Evolutionary conservation across 139 green algal species (phyloP).

Genomic region (Picochlorum sp.): DNA sequence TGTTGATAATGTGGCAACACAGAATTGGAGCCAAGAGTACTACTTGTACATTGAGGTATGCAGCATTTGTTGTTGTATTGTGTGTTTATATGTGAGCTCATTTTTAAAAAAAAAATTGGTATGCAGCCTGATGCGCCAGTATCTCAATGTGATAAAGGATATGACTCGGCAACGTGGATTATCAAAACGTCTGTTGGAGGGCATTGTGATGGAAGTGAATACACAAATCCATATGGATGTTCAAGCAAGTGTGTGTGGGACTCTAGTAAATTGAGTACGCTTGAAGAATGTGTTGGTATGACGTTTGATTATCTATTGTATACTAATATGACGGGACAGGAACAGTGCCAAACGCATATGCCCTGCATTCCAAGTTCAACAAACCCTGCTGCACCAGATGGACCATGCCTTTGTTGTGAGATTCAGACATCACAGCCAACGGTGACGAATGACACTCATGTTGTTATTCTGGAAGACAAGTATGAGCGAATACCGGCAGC

Average conservation of each 20-base stretch:
- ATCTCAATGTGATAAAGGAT: conserved; percentile 27
- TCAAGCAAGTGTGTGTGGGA: conserved; percentile 20
- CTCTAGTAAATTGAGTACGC: not conserved
- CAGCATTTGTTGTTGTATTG: not conserved
- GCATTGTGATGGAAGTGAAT: conserved; percentile 18
- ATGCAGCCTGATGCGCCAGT: conserved; percentile 1
- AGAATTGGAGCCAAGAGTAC: conserved; percentile 25
- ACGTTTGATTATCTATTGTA: not conserved
- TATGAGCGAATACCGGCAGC: conserved; percentile 10
- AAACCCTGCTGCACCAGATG: conserved; percentile 18
- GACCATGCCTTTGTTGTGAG: conserved; percentile 35
- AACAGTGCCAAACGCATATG: conserved; percentile 22
- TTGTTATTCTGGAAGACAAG: not conserved
- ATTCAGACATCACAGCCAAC: conserved; percentile 16
- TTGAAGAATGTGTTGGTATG: no score
- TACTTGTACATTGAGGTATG: conserved; percentile 14
- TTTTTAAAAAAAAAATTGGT: not conserved
- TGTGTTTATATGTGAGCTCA: not conserved
- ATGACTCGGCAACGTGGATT: conserved; percentile 23
- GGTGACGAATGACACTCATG: not conserved
- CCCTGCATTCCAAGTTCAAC: conserved; percentile 12
- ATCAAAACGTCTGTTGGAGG: conserved; percentile 25
- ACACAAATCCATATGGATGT: conserved; percentile 35
- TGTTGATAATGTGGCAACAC: conserved; percentile 23
- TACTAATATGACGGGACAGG: not conserved